Evolutionary conservation across 306 rosid species (phyloP).

Genomic region (Prunus armeniaca): DNA sequence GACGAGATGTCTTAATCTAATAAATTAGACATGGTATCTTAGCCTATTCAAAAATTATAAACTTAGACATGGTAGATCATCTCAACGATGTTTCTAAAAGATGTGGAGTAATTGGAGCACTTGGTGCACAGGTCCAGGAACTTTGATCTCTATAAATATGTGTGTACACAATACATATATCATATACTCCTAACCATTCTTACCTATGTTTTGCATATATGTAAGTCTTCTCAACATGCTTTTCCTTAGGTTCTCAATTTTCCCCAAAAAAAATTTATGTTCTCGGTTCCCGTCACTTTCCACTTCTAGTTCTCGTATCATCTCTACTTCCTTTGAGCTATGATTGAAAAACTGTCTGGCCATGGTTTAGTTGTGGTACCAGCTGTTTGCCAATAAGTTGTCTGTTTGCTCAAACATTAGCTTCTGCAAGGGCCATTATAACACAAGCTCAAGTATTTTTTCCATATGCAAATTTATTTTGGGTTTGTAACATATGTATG

Average conservation of each 20-base stretch:
- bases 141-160: not conserved
- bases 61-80: not conserved
- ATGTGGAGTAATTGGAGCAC: not conserved
- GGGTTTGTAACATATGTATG: not conserved
- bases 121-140: not conserved
- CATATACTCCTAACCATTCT: not conserved
- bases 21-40: not conserved
- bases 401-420: not conserved
- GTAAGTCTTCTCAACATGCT: not conserved
- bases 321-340: not conserved
- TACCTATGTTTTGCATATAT: not conserved
- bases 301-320: conserved; percentile 1
- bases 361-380: not conserved
- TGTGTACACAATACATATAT: not conserved
- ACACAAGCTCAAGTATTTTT: not conserved
- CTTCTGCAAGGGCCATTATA: not conserved
- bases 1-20: not conserved
- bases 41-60: not conserved
- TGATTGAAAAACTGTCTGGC: not conserved
- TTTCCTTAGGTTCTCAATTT: not conserved
- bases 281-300: not conserved
- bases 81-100: not conserved
- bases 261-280: not conserved
- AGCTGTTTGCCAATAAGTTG: not conserved
- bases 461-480: not conserved